Base-by-base conservation (phyloP, 116 monocot genomes). In the Cymodocea nodosa region DNA sequence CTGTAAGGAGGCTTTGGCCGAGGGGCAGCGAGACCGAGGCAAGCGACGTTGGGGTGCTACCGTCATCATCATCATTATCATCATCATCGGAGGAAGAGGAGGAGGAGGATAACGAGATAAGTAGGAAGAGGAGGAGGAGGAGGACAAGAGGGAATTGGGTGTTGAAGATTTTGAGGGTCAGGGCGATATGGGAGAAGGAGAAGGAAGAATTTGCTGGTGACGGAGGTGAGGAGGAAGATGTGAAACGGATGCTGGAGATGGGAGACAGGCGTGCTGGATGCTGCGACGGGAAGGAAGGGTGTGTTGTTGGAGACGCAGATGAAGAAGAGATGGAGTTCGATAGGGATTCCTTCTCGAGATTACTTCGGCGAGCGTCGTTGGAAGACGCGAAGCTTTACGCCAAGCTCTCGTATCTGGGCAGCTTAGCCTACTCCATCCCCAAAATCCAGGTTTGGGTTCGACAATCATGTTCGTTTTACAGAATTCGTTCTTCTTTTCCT, bases 331-430 rank as follows among this genome's bases (percentile, higher is more conserved):
- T 52, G 67, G 79, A 65, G 69, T 66, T 90, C 44, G 88, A 85
- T 49, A 49, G 77, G 62, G 79, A 81, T 9, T 71, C 78, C 18
- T 97, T 97, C 74, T 83, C 78, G 67, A 75, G 73, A 68, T 72
- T 97, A 70, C 76, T 97, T 13, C 68, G 74, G 62, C 71, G 73
- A 56, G 88, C 78, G 0, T 83, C 91, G 22, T 53, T 97, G 67
- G 62, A 63, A 34, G 91, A 97, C 65, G 70, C 79, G n/a, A 71
- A 77, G 79, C 23, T 83, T 52, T 97, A 78, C 63, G 81, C 79
- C 5, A 79, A 80, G 76, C 67, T 91, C 57, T 81, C 85, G 10
- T 88, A 97, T 57, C 71, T 97, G 15, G 78, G 87, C 9, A 68
- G 66, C 23, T 69, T 97, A 50, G 77, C 95, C 1, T 97, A 97